Conservation (phyloP, 1,284 basidiomycete species). For the Entoloma clypeatum region DNA sequence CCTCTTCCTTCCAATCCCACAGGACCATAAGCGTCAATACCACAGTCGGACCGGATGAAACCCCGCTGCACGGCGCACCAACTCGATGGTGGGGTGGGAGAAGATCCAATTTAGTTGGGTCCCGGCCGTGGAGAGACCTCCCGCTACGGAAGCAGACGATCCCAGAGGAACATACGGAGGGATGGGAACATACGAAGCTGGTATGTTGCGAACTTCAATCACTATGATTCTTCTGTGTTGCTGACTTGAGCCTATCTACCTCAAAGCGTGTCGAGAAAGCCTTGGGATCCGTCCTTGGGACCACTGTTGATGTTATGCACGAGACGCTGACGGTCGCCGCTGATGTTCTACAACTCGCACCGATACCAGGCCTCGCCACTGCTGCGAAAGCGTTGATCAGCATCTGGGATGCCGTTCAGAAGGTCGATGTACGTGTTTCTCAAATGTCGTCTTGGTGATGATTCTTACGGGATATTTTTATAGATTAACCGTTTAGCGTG, state of each 20-base stretch:
- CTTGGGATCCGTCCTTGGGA: conserved; percentile 40
- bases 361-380: conserved; percentile 50
- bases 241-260: not conserved
- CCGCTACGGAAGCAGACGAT: conserved; percentile 30
- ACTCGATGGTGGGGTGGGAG: no score
- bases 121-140: conserved; percentile 30
- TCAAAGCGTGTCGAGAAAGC: conserved; percentile 42
- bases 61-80: no score
- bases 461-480: not conserved
- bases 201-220: no score
- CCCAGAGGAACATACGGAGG: conserved; percentile 46
- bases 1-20: no score
- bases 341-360: conserved; percentile 52
- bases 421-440: conserved; percentile 52
- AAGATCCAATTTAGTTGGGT: no score
- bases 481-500: conserved; percentile 54
- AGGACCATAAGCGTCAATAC: no score
- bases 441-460: not conserved
- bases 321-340: conserved; percentile 43
- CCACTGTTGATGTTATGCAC: conserved; percentile 39
- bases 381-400: conserved; percentile 49
- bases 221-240: not conserved
- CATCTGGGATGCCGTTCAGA: conserved; percentile 61
- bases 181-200: conserved; percentile 42
- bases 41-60: no score